Evolutionary conservation across 345 rosid genomes (phyloP), one percentile per base, ranked within the genome.

Genomic region (Cardiospermum halicacabum): DNA sequence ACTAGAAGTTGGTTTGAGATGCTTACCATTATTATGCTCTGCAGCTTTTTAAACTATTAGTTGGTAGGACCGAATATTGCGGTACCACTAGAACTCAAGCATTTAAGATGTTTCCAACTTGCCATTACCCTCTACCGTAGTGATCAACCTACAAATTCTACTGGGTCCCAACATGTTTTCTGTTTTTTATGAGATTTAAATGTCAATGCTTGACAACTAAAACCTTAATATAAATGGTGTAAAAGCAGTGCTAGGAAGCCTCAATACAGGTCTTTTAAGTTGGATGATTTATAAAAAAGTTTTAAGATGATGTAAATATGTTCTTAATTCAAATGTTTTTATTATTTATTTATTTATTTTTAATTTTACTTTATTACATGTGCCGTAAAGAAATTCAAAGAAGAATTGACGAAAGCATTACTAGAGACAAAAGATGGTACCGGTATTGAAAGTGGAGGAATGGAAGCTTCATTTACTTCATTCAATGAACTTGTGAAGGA

Each of bases 381-480:
- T 74, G 66, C 69, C 68, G 31, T 42, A 50, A 75, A 85, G 92
- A 85, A 76, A 74, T 73, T 89, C 63, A 66, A 83, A 77, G 94
- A 89, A 51, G 98, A 92, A 74, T 70, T 92, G 81, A 76, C 90
- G 58, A 79, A 85, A 57, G 91, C 96, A 15, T 75, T 92, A 48
- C 66, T 78, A 48, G 96, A 92, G 67, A 88, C 80, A 68, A 82
- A 81, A 64, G 87, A 75, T 34, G 74, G 73, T 51, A 78, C 64
- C 51, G 64, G 12, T 53, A 31, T 65, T 49, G 87, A 71, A 57
- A 18, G 24, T 47, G 66, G 69, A 12, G 77, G 76, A 61, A 47
- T 57, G 19, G 82, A 69, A 25, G 82, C 72, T 67, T 72, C 90
- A 13, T 42, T 75, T 48, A 85, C 78, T 56, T 84, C 96, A 68